phyloP scores from a whole-genome alignment of 371 early-diverging fungal species.

The Quaeritorhiza haematococci region DNA sequence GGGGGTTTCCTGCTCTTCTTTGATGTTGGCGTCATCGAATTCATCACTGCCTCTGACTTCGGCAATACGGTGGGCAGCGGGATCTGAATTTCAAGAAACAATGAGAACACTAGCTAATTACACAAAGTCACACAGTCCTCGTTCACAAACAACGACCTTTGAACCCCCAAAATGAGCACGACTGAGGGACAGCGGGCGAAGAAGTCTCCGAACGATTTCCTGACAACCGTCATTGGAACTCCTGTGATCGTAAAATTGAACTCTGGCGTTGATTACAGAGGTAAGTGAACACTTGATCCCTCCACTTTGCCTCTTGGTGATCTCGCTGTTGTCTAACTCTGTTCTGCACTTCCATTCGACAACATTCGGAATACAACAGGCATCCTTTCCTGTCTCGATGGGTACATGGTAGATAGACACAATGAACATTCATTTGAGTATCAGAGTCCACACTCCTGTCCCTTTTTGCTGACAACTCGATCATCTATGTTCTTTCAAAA shows the following conservation, averaged over 20 bases:
- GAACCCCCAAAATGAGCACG: too few species aligned
- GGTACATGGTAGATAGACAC: slow-evolving; percentile 67
- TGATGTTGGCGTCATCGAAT: too few species aligned
- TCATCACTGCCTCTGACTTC: too few species aligned
- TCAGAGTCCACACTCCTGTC: slow-evolving; percentile 1
- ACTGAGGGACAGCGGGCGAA: too few species aligned
- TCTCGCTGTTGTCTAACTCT: background rate
- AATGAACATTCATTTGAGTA: background rate
- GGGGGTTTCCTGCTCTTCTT: too few species aligned
- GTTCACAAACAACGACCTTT: too few species aligned
- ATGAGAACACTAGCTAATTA: too few species aligned
- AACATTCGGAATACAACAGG: slow-evolving; percentile 61
- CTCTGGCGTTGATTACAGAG: slow-evolving; percentile 92
- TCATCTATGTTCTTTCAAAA: background rate
- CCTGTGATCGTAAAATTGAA: slow-evolving; percentile 55
- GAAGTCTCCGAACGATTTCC: background rate
- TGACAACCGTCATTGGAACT: slow-evolving; percentile 37
- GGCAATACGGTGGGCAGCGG: too few species aligned
- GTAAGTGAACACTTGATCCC: slow-evolving; percentile 33
- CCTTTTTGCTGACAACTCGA: slow-evolving; percentile 1
- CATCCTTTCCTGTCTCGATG: slow-evolving; percentile 90
- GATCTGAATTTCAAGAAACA: too few species aligned
- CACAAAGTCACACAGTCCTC: too few species aligned
- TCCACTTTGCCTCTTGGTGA: background rate
- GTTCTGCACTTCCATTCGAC: background rate